phyloP scores from a whole-genome alignment of 495 filamentous ascomycete genomes.

The Penicillium chermesinum region DNA sequence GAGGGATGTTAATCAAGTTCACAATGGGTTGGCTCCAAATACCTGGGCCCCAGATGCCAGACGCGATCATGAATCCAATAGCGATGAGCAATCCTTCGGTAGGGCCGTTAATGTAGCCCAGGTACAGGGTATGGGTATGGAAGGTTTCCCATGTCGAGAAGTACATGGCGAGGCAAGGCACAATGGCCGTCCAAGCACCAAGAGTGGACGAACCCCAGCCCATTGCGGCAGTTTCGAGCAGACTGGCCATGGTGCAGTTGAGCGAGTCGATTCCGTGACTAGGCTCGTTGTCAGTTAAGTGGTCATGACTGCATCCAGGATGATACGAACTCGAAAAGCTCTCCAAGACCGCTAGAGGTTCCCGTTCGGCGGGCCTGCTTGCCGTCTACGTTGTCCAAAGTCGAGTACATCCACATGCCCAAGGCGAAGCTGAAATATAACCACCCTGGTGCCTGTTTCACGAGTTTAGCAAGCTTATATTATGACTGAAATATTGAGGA shows the following conservation, averaged over 20 bases:
- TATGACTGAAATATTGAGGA: not conserved
- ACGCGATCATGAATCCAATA: constrained; percentile 75
- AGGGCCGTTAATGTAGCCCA: constrained; percentile 95
- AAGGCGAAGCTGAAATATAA: constrained; percentile 92
- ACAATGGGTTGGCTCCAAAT: constrained; percentile 77
- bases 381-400: constrained; percentile 97
- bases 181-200: constrained; percentile 84
- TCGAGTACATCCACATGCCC: constrained; percentile 96
- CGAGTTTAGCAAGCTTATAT: constrained; percentile 9
- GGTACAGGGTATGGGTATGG: constrained; percentile 94
- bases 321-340: constrained; percentile 78
- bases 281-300: constrained; percentile 26
- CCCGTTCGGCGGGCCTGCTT: constrained; percentile 95
- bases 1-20: constrained; percentile 53
- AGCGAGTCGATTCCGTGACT: constrained; percentile 95
- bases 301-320: constrained; percentile 1
- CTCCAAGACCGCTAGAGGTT: constrained; percentile 88
- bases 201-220: constrained; percentile 74
- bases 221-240: constrained; percentile 87
- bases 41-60: constrained; percentile 79
- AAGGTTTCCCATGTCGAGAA: constrained; percentile 99
- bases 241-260: constrained; percentile 88
- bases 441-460: constrained; percentile 74
- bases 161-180: constrained; percentile 95
- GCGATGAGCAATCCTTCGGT: constrained; percentile 93